Base-by-base conservation (phyloP, 441 rosid species). In the Pelargonium fulgidum region DNA sequence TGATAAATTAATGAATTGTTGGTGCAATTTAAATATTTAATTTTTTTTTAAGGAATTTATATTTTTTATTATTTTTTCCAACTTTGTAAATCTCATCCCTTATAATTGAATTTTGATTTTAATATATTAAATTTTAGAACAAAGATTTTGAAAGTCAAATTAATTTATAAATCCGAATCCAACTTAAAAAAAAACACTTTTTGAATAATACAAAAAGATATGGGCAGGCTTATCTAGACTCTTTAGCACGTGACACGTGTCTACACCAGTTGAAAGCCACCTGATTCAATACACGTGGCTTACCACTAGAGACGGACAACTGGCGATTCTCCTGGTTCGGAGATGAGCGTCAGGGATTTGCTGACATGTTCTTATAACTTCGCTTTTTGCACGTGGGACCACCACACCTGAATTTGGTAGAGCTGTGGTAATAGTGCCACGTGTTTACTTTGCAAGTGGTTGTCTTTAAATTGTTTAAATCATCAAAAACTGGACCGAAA, bases 181-280 rank as follows among this genome's bases (percentile, higher is more conserved):
- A n/a, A n/a, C n/a, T n/a, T n/a, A n/a, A n/a, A n/a, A n/a, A n/a
- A n/a, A n/a, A n/a, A n/a, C n/a, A n/a, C n/a, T n/a, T 1, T 6
- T 26, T 76, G 77, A 72, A 75, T 66, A 73, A 75, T 69, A 73
- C 77, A 75, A 82, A 79, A 77, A 68, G 70, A 71, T 79, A 71
- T 69, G 83, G 69, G 77, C 80, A 24, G 26, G 61, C 78, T 73
- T 76, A 70, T 78, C 86, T 47, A 12, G 48, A 44, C 71, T 7
- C 14, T 45, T 19, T 10, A 45, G 64, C 47, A 52, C 42, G 14
- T n/a, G 73, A 74, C 78, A 79, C 77, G 77, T 74, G 86, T 68
- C 76, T 22, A 29, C 36, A 76, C 70, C 65, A 42, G 41, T 12
- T 26, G 41, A 47, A 56, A 69, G 67, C 69, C 76, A 76, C 1